Percentiles rank a stretch among this genome's conserved stretches.
Evolutionary conservation across 495 filamentous ascomycete species (phyloP).

Genomic region (Staphylotrichum longicolle): DNA sequence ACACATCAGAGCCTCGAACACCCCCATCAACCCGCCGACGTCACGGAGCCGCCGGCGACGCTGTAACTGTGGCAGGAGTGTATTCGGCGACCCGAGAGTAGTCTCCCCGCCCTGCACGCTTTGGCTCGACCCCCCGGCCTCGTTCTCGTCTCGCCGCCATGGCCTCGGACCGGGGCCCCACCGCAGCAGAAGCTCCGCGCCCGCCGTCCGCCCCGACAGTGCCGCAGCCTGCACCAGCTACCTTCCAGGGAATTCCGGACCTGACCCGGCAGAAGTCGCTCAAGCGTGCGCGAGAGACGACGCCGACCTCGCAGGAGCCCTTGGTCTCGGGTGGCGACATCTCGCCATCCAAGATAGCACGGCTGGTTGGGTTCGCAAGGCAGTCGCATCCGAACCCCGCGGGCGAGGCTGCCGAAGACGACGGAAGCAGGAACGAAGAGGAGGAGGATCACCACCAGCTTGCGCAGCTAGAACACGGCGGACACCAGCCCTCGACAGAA

Average conservation of each 20-base stretch:
- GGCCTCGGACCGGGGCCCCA: conserved; percentile 46
- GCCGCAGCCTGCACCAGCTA: conserved; percentile 27
- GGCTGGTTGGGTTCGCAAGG: conserved; percentile 48
- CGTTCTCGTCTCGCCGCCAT: conserved; percentile 26
- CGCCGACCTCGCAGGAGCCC: conserved; percentile 42
- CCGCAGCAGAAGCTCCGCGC: conserved; percentile 46
- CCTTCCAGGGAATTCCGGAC: conserved; percentile 36
- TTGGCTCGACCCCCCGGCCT: conserved; percentile 8
- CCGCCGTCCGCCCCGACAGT: conserved; percentile 33
- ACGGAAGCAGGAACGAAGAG: conserved; percentile 52
- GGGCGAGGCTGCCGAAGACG: conserved; percentile 56
- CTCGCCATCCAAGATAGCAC: conserved; percentile 54
- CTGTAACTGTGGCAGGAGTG: conserved; percentile 20
- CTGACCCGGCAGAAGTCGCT: conserved; percentile 41
- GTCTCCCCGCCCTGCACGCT: conserved; percentile 20
- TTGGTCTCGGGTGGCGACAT: conserved; percentile 38
- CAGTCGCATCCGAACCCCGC: conserved; percentile 48
- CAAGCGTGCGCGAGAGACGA: conserved; percentile 51
- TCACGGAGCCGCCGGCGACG: conserved; percentile 38
- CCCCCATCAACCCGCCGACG: conserved; percentile 39
- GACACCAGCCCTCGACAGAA: conserved; percentile 47
- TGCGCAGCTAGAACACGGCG: conserved; percentile 43
- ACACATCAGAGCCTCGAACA: conserved; percentile 43
- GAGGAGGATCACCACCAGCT: conserved; percentile 42
- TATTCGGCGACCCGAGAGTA: conserved; percentile 24